A percentile compares a stretch with the other conserved stretches of the same genome.
These are phyloP conservation scores for Talaromyces borbonicus DNA, from an alignment of 495 filamentous ascomycete species.

Conservation along the genomic window DNA sequence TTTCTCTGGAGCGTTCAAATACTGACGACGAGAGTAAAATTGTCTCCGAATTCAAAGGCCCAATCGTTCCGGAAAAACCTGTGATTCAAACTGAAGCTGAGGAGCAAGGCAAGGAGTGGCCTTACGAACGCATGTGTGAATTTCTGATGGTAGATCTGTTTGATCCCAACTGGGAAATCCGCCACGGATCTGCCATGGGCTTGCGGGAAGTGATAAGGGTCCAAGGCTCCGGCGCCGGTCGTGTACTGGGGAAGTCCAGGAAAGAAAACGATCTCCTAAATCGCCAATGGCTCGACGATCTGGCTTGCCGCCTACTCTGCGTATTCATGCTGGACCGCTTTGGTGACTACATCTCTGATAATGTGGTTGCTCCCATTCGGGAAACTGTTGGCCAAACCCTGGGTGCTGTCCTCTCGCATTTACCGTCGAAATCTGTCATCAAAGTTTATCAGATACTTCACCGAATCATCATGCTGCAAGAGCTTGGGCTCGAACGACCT, in stretches of 20 bases:
- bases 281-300: conserved; percentile 77
- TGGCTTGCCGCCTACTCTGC: conserved; percentile 84
- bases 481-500: conserved; percentile 56
- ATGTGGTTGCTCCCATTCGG: conserved; percentile 87
- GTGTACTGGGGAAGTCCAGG: conserved; percentile 56
- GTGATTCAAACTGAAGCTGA: conserved; percentile 56
- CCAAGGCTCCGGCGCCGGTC: conserved; percentile 86
- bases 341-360: conserved; percentile 95
- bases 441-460: conserved; percentile 72
- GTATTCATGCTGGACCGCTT: conserved; percentile 97
- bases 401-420: conserved; percentile 74
- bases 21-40: conserved; percentile 84
- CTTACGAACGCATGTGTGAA: conserved; percentile 86
- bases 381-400: conserved; percentile 96
- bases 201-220: conserved; percentile 85
- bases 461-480: conserved; percentile 84
- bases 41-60: conserved; percentile 92
- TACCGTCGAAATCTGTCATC: conserved; percentile 64
- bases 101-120: conserved; percentile 81
- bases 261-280: conserved; percentile 71
- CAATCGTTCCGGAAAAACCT: conserved; percentile 47
- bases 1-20: conserved; percentile 66
- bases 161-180: conserved; percentile 88
- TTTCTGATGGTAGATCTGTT: conserved; percentile 88
- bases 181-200: conserved; percentile 96